These are phyloP conservation scores for Paramyrothecium sp. DNA, from an alignment of 2,329 filamentous ascomycete species.

Conservation along the genomic window DNA sequence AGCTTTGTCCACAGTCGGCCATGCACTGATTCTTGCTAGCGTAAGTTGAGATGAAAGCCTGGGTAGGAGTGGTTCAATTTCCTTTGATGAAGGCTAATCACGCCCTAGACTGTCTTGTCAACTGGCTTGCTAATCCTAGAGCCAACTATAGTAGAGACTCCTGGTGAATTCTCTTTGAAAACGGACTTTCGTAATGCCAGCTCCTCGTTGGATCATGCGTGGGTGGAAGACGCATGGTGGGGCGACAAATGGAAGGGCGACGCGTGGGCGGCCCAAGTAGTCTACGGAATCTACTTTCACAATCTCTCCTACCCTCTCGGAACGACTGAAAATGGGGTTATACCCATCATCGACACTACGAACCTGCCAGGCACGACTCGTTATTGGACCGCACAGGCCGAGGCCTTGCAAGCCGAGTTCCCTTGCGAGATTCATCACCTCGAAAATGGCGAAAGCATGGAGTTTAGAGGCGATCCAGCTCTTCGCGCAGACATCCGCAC, in stretches of 20 bases:
- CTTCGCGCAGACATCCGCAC: not conserved
- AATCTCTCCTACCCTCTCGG: not conserved
- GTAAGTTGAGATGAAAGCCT: not conserved
- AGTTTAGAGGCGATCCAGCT: not conserved
- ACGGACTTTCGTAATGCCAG: not conserved
- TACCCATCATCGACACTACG: not conserved
- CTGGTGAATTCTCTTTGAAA: not conserved
- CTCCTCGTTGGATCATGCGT: not conserved
- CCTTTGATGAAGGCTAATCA: not conserved
- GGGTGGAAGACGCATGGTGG: no score
- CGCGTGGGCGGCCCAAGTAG: not conserved
- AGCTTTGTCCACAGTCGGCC: not conserved
- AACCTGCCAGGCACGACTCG: not conserved
- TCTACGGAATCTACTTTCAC: not conserved
- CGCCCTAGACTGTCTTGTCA: conserved; percentile 1
- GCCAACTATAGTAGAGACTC: not conserved
- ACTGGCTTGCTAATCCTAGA: not conserved
- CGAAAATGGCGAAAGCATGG: not conserved
- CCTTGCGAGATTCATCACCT: not conserved
- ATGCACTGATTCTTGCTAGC: not conserved
- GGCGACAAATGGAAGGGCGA: no score
- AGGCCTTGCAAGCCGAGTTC: not conserved
- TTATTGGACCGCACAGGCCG: not conserved
- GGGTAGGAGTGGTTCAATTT: not conserved
- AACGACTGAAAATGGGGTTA: not conserved